These are phyloP conservation scores for Ceratobasidium sp. DNA, from an alignment of 1,284 basidiomycete genomes.

Conservation along the genomic window DNA sequence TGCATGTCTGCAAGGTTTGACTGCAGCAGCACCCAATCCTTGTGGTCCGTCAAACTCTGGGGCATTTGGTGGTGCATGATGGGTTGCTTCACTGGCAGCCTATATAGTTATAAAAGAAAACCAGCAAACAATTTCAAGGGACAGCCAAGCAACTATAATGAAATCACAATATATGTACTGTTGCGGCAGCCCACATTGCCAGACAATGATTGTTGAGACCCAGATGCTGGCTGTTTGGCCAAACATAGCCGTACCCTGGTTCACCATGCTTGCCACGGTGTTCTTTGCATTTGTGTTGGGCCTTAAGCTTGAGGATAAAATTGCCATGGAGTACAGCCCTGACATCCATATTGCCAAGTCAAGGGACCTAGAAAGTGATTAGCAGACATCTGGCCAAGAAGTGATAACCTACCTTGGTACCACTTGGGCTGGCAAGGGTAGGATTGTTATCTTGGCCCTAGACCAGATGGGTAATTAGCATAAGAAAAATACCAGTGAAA, in stretches of 20 bases:
- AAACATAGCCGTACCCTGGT: conserved; percentile 45
- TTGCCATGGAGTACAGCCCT: conserved; percentile 25
- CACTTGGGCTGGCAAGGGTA: background rate
- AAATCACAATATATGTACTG: conserved; percentile 19
- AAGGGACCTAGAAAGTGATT: conserved; percentile 36
- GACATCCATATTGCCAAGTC: conserved; percentile 5
- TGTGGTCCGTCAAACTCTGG: background rate
- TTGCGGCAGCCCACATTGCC: conserved; percentile 37
- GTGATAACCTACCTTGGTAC: background rate
- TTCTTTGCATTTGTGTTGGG: conserved; percentile 44
- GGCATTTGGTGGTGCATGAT: background rate
- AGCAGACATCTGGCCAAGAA: conserved; percentile 29
- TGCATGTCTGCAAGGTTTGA: background rate
- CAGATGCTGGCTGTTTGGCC: conserved; percentile 13
- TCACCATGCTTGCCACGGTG: conserved; percentile 47
- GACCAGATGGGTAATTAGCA: background rate
- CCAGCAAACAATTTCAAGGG: no score
- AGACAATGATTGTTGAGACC: conserved; percentile 27
- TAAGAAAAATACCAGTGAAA: background rate
- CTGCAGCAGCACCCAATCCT: background rate
- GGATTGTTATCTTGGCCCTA: background rate
- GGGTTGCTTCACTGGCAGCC: background rate
- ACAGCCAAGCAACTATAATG: no score
- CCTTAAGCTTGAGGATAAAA: conserved; percentile 45
- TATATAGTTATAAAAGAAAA: background rate